These are phyloP conservation scores for Basidiobolus meristosporus DNA, from an alignment of 371 early-diverging fungal genomes.

Conservation along the genomic window DNA sequence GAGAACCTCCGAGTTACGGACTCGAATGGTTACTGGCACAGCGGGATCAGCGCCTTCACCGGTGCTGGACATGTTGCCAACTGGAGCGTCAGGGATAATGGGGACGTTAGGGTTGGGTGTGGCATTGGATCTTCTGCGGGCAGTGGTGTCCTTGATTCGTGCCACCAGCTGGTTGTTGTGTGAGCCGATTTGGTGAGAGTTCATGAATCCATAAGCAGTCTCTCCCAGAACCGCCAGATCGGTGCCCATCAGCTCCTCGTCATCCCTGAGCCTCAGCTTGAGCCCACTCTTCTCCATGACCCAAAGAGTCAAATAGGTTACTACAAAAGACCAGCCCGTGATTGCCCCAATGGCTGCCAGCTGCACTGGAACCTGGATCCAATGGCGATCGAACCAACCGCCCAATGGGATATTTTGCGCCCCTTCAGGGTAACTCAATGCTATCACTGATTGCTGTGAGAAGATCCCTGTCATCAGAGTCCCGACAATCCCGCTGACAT, in stretches of 20 bases:
- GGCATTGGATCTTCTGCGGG: too few species aligned
- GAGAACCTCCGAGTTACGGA: too few species aligned
- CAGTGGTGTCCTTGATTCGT: too few species aligned
- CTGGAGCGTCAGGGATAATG: too few species aligned
- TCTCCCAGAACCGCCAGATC: conserved; percentile 57
- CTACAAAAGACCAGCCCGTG: conserved; percentile 56
- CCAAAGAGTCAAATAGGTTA: conserved; percentile 52
- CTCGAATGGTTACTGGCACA: too few species aligned
- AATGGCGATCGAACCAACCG: conserved; percentile 72
- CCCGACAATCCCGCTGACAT: conserved; percentile 82
- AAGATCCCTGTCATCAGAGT: conserved; percentile 77
- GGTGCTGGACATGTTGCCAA: too few species aligned
- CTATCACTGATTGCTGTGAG: conserved; percentile 50
- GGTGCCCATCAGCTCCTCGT: conserved; percentile 45
- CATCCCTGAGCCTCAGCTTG: conserved; percentile 42
- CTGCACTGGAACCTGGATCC: conserved; percentile 63
- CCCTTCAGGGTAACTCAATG: conserved; percentile 48
- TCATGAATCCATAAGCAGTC: too few species aligned
- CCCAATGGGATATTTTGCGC: conserved; percentile 46
- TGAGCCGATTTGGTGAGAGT: too few species aligned
- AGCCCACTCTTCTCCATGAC: conserved; percentile 63
- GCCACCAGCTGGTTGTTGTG: too few species aligned
- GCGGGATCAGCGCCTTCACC: too few species aligned
- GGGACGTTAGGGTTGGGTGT: too few species aligned
- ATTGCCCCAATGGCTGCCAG: conserved; percentile 54